These are phyloP conservation scores for Keqinozyma sinolaborantium DNA, from an alignment of 1,139 yeast species.

Conservation along the genomic window DNA sequence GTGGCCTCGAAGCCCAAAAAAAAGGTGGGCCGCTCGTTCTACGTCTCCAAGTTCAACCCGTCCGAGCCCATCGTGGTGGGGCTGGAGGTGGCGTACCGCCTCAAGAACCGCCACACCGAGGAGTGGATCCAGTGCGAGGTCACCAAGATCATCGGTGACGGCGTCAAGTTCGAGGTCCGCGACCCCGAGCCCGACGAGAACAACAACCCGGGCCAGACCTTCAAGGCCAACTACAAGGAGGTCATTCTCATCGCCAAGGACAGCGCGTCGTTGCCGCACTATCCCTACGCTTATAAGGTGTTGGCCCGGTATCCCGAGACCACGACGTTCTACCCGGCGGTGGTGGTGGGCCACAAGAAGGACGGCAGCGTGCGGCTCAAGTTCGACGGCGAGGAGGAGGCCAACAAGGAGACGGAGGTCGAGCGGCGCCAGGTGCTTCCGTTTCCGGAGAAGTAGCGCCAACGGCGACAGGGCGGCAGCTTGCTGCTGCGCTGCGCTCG, in stretches of 20 bases:
- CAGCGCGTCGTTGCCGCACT: slow-evolving; percentile 38
- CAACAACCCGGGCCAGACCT: slow-evolving; percentile 84
- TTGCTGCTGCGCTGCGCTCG: no score
- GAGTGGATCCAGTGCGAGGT: slow-evolving; percentile 99
- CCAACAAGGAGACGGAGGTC: slow-evolving; percentile 91
- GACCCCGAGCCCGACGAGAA: slow-evolving; percentile 98
- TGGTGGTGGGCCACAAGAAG: slow-evolving; percentile 74
- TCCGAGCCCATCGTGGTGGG: slow-evolving; percentile 62
- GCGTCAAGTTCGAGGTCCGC: slow-evolving; percentile 75
- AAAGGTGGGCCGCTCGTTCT: slow-evolving; percentile 38
- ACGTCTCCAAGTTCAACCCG: slow-evolving; percentile 50
- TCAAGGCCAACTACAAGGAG: slow-evolving; percentile 79
- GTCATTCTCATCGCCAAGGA: slow-evolving; percentile 67
- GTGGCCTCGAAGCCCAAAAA: slow-evolving; percentile 20
- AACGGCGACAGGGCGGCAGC: no score
- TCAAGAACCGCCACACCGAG: slow-evolving; percentile 62
- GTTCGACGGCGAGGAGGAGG: slow-evolving; percentile 98
- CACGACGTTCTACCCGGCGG: slow-evolving; percentile 93
- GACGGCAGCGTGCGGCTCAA: slow-evolving; percentile 76
- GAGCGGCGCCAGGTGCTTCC: slow-evolving; percentile 81
- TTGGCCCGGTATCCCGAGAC: slow-evolving; percentile 97
- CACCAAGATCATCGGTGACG: slow-evolving; percentile 71
- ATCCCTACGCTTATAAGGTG: slow-evolving; percentile 77
- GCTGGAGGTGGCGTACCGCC: slow-evolving; percentile 85
- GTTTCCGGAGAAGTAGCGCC: slow-evolving; percentile 45